These are phyloP conservation scores for Mycena galopus DNA, from an alignment of 768 basidiomycete species.

Conservation along the genomic window DNA sequence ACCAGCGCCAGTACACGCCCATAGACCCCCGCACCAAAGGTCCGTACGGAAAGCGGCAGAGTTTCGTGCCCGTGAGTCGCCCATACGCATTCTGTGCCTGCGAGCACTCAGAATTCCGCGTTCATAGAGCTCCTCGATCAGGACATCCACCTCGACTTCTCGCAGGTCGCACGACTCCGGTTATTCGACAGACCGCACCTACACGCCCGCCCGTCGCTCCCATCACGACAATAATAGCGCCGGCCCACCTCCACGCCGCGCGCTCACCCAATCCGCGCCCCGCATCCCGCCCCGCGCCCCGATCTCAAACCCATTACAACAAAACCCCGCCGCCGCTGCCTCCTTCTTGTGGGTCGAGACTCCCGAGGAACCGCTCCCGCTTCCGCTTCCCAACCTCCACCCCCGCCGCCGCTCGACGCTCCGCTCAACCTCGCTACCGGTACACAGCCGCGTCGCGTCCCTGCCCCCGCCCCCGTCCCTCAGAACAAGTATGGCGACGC, in stretches of 20 bases:
- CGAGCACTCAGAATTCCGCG: background rate
- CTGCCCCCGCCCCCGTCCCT: background rate
- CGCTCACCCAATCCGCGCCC: slow-evolving; percentile 1
- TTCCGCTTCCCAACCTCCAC: background rate
- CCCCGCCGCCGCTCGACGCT: background rate
- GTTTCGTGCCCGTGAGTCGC: slow-evolving; percentile 4
- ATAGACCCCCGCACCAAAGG: background rate
- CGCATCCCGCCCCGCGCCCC: slow-evolving; percentile 23
- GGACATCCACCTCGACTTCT: slow-evolving; percentile 2
- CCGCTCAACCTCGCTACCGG: background rate
- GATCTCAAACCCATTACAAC: slow-evolving; percentile 14
- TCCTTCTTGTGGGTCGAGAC: background rate
- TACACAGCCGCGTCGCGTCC: background rate
- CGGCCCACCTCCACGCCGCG: slow-evolving; percentile 2
- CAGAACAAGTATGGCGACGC: background rate
- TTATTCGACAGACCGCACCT: slow-evolving; percentile 30
- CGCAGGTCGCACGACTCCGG: slow-evolving; percentile 27
- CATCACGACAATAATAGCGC: slow-evolving; percentile 4
- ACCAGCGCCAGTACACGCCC: slow-evolving; percentile 1
- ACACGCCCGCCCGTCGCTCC: slow-evolving; percentile 14
- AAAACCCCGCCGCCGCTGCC: background rate
- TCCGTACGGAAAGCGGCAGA: slow-evolving; percentile 11
- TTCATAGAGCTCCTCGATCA: slow-evolving; percentile 5
- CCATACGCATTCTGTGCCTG: background rate
- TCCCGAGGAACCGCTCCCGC: background rate